Percentiles rank a stretch among this genome's conserved stretches.
phyloP scores from a whole-genome alignment of 257 asterid genomes.

The Ilex aquifolium region DNA sequence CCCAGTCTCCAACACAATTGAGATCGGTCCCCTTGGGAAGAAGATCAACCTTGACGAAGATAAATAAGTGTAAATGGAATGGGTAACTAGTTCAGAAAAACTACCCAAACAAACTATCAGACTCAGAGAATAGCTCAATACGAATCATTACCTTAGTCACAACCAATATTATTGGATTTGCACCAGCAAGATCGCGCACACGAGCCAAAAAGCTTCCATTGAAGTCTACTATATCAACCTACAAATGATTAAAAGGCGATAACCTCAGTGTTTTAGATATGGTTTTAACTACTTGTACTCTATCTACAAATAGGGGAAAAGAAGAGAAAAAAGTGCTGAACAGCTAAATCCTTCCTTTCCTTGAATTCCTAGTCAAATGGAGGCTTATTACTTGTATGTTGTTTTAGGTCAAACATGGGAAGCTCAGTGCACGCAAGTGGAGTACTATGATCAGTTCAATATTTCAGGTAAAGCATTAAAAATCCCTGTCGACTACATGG shows the following conservation, averaged over 20 bases:
- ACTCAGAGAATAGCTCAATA: not conserved
- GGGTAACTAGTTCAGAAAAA: slow-evolving; percentile 2
- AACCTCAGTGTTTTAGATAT: not conserved
- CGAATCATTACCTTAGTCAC: slow-evolving; percentile 65
- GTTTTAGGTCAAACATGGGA: not conserved
- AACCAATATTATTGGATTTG: slow-evolving; percentile 89
- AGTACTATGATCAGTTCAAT: too few relatives aligned
- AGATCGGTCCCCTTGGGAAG: slow-evolving; percentile 96
- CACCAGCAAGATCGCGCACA: slow-evolving; percentile 86
- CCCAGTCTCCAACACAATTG: slow-evolving; percentile 98
- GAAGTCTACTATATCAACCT: slow-evolving; percentile 99
- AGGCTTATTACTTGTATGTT: not conserved
- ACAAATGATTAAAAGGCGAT: slow-evolving; percentile 8
- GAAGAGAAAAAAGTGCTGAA: not conserved
- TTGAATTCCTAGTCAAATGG: not conserved
- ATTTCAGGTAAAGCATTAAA: too few relatives aligned
- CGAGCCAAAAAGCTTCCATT: slow-evolving; percentile 88
- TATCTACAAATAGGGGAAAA: not conserved
- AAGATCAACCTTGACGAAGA: slow-evolving; percentile 72
- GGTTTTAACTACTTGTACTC: not conserved
- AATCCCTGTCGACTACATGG: too few relatives aligned
- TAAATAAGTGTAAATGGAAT: slow-evolving; percentile 10
- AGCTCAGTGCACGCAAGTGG: too few relatives aligned
- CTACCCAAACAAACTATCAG: not conserved
- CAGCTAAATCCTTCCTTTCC: not conserved